These are phyloP conservation scores for Kodamaea anthophila DNA, from an alignment of 1,139 yeast species.

Conservation along the genomic window DNA sequence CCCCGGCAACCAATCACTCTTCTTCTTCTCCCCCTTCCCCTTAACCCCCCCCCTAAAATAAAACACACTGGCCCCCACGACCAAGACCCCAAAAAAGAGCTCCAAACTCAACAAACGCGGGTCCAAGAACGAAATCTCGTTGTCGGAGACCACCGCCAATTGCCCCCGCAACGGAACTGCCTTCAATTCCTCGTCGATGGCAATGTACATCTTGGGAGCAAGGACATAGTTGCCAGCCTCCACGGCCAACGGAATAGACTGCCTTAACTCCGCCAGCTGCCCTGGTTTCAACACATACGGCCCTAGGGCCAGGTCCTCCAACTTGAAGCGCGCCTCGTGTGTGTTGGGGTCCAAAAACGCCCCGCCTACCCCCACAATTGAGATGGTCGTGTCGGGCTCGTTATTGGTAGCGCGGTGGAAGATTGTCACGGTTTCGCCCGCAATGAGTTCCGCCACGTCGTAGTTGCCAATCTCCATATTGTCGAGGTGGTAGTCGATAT, in stretches of 20 bases:
- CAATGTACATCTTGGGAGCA: conserved; percentile 54
- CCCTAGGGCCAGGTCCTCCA: conserved; percentile 62
- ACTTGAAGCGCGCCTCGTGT: conserved; percentile 48
- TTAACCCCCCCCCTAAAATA: conserved; percentile 38
- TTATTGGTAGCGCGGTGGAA: conserved; percentile 51
- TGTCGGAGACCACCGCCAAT: conserved; percentile 56
- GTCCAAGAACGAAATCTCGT: conserved; percentile 61
- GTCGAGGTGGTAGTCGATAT: too few relatives aligned
- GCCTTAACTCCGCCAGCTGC: conserved; percentile 43
- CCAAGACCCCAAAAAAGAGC: conserved; percentile 34
- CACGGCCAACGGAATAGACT: conserved; percentile 50
- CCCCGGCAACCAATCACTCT: conserved; percentile 23
- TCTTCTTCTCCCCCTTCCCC: conserved; percentile 19
- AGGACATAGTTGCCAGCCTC: conserved; percentile 54
- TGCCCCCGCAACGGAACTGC: conserved; percentile 55
- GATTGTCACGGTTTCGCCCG: conserved; percentile 53
- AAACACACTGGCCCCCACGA: conserved; percentile 40
- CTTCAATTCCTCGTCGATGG: conserved; percentile 47
- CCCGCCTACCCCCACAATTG: conserved; percentile 74
- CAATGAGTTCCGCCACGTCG: conserved; percentile 38
- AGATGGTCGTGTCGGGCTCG: conserved; percentile 35
- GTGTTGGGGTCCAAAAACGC: conserved; percentile 51
- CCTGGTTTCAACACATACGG: conserved; percentile 52
- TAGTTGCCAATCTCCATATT: too few relatives aligned
- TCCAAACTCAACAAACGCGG: conserved; percentile 63